A percentile compares a stretch with the other conserved stretches of the same genome.
Conservation (phyloP, 2,329 filamentous ascomycete genomes). For the Zalaria obscura region DNA sequence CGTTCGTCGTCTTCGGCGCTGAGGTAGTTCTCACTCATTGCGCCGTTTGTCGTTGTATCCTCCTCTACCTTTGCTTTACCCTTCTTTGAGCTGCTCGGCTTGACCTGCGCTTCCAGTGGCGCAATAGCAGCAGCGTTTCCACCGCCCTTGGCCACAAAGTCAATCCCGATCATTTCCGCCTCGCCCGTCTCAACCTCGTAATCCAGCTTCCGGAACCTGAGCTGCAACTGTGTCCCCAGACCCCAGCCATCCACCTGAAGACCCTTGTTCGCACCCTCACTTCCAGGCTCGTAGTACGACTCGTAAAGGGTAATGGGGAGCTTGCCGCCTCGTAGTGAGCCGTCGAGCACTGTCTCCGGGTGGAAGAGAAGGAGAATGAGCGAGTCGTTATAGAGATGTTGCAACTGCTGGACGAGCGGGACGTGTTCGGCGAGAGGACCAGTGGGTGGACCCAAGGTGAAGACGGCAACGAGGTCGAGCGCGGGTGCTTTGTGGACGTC, state of each 20-base stretch:
- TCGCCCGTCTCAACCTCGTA: slow-evolving; percentile 89
- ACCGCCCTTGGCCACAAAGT: slow-evolving; percentile 76
- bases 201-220: slow-evolving; percentile 69
- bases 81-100: slow-evolving; percentile 12
- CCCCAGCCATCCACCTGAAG: slow-evolving; percentile 58
- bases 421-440: slow-evolving; percentile 57
- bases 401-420: slow-evolving; percentile 64
- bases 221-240: slow-evolving; percentile 30
- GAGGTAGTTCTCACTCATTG: slow-evolving; percentile 23
- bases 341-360: slow-evolving; percentile 40
- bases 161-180: slow-evolving; percentile 94
- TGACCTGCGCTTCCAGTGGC: slow-evolving; percentile 5
- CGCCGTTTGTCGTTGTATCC: slow-evolving; percentile 16
- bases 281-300: slow-evolving; percentile 57
- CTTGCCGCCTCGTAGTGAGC: slow-evolving; percentile 53
- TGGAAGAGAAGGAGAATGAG: slow-evolving; percentile 84
- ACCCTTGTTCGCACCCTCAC: slow-evolving; percentile 44
- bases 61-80: slow-evolving; percentile 23
- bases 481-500: slow-evolving; percentile 73
- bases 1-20: slow-evolving; percentile 51
- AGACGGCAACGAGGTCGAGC: slow-evolving; percentile 60
- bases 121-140: slow-evolving; percentile 58
- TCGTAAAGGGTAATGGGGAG: slow-evolving; percentile 88
- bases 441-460: slow-evolving; percentile 45
- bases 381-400: slow-evolving; percentile 65